phyloP scores from a whole-genome alignment of 2,329 filamentous ascomycete species.

The Talaromyces sp. region DNA sequence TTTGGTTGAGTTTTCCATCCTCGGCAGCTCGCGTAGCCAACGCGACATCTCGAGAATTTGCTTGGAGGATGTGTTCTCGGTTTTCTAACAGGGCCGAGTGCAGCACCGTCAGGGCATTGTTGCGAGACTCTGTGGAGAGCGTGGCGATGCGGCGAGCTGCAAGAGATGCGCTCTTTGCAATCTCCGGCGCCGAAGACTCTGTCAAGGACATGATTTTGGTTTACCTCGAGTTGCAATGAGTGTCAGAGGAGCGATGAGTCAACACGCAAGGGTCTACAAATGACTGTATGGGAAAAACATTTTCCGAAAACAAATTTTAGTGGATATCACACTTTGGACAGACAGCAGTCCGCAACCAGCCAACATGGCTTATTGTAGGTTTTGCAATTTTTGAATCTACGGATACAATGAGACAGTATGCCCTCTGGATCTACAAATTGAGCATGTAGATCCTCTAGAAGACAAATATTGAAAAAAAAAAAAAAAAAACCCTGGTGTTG shows the following conservation, averaged over 20 bases:
- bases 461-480: neutral
- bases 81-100: slow-evolving; percentile 68
- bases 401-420: neutral
- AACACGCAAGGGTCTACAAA: neutral
- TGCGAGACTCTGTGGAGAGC: slow-evolving; percentile 69
- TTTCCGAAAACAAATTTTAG: neutral
- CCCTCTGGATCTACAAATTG: neutral
- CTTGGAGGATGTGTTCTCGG: slow-evolving; percentile 73
- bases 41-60: slow-evolving; percentile 79
- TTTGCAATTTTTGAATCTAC: neutral
- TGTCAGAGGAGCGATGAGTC: neutral
- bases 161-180: slow-evolving; percentile 70
- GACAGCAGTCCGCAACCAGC: neutral
- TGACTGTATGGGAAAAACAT: neutral
- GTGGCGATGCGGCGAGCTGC: slow-evolving; percentile 81
- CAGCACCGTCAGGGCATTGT: slow-evolving; percentile 78
- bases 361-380: neutral
- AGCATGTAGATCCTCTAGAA: neutral
- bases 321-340: neutral
- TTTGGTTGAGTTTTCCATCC: slow-evolving; percentile 71
- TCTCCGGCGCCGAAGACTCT: slow-evolving; percentile 72
- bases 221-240: neutral
- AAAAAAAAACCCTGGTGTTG: neutral
- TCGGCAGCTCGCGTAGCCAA: slow-evolving; percentile 68
- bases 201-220: slow-evolving; percentile 74